Evolutionary conservation across 2,329 filamentous ascomycete species (phyloP).

Genomic region (Pseudogymnoascus sp.): DNA sequence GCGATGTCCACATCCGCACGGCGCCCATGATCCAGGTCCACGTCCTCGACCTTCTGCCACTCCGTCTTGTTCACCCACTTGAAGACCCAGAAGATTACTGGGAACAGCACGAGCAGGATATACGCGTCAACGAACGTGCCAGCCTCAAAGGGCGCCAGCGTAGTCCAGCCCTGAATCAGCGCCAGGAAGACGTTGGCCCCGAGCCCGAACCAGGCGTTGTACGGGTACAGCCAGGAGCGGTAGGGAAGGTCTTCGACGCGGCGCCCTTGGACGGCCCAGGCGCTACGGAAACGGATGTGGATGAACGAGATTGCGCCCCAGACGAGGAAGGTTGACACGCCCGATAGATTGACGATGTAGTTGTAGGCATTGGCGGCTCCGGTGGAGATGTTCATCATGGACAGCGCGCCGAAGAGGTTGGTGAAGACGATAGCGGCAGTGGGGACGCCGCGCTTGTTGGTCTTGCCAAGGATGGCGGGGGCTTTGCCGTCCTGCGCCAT

Average conservation of each 20-base stretch:
- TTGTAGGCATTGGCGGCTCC: slow-evolving; percentile 56
- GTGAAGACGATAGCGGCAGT: slow-evolving; percentile 57
- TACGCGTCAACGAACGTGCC: slow-evolving; percentile 56
- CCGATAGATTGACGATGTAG: slow-evolving; percentile 63
- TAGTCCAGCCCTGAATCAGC: slow-evolving; percentile 54
- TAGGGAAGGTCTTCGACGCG: slow-evolving; percentile 46
- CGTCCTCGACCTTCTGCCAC: slow-evolving; percentile 41
- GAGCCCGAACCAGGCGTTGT: slow-evolving; percentile 51
- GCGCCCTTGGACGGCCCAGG: slow-evolving; percentile 52
- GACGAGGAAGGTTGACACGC: slow-evolving; percentile 63
- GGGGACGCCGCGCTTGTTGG: slow-evolving; percentile 53
- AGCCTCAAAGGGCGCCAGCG: slow-evolving; percentile 47
- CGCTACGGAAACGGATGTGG: slow-evolving; percentile 62
- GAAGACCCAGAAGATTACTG: slow-evolving; percentile 45
- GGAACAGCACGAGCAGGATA: slow-evolving; percentile 51
- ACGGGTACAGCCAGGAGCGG: slow-evolving; percentile 45
- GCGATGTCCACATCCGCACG: slow-evolving; percentile 45
- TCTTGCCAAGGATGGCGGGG: slow-evolving; percentile 59
- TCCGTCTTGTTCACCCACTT: slow-evolving; percentile 47
- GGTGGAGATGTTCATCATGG: slow-evolving; percentile 66
- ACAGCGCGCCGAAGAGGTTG: slow-evolving; percentile 61
- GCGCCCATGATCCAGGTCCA: slow-evolving; percentile 49
- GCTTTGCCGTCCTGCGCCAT: slow-evolving; percentile 69
- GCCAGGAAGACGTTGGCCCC: slow-evolving; percentile 50
- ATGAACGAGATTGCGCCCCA: slow-evolving; percentile 64